These are phyloP conservation scores for Prunus armeniaca DNA, from an alignment of 306 rosid species.

Conservation along the genomic window DNA sequence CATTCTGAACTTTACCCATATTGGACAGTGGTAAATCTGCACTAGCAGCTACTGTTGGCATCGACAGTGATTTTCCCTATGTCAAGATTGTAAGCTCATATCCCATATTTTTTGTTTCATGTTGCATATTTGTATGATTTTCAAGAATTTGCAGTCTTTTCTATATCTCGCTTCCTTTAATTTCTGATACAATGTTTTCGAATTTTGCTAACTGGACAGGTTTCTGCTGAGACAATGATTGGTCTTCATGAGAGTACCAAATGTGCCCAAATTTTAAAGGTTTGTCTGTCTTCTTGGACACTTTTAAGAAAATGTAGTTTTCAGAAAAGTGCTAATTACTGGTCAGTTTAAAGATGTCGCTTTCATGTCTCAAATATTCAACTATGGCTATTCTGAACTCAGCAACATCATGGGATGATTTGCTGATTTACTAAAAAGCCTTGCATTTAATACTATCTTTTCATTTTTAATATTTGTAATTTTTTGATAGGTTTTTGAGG, in stretches of 20 bases:
- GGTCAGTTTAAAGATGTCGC: slow-evolving; percentile 11
- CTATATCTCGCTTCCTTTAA: slow-evolving; percentile 4
- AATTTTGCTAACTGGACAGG: slow-evolving; percentile 38
- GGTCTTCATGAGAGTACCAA: slow-evolving; percentile 95
- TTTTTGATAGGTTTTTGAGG: slow-evolving; percentile 81
- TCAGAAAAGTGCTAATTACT: slow-evolving; percentile 9
- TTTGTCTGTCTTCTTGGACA: slow-evolving; percentile 40
- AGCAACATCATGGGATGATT: neutral
- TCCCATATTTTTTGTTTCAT: slow-evolving; percentile 12
- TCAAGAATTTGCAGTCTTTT: slow-evolving; percentile 11
- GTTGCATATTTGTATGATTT: neutral
- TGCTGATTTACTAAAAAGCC: neutral
- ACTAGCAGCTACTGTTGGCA: slow-evolving; percentile 92
- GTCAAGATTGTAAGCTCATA: slow-evolving; percentile 87
- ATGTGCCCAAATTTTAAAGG: slow-evolving; percentile 93
- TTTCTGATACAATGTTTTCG: slow-evolving; percentile 14
- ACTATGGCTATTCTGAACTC: neutral
- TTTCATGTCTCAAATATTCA: slow-evolving; percentile 9
- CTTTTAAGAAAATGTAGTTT: slow-evolving; percentile 9
- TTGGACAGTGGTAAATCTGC: slow-evolving; percentile 91
- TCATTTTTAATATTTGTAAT: neutral
- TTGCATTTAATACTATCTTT: neutral
- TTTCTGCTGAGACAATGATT: slow-evolving; percentile 92
- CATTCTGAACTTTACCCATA: slow-evolving; percentile 35
- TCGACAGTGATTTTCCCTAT: slow-evolving; percentile 92